Evolutionary conservation across 2,329 filamentous ascomycete genomes (phyloP), one percentile per base, ranked within the genome.

Genomic region (Septoria petroselini): DNA sequence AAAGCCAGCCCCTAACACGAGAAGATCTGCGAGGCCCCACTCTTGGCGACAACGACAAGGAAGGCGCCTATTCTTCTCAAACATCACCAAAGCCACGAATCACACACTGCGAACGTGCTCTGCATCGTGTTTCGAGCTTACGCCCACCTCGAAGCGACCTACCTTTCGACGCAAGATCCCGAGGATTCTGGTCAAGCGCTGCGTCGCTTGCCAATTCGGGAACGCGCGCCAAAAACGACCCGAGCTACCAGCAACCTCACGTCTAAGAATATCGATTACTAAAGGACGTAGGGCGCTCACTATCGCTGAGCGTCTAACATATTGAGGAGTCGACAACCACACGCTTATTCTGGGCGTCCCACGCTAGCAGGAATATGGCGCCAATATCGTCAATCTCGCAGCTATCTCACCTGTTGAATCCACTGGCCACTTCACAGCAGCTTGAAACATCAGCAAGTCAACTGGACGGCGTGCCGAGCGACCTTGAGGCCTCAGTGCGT

Each of bases 401-500:
- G 56, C 59, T 64, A 15, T 71, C 69, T 7, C 67, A 72, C 60
- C 77, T 91, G 60, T 76, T 79, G 5, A 91, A 91, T 56, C 81
- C 86, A 17, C 76, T 91, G 41, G 86, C 84, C 12, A 85, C 85
- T 23, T 73, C 82, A n/a, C 77, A 80, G 27, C 87, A 91, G 68
- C 76, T 93, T 66, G 76, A 64, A 71, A 79, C 62, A 64, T 78
- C 58, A 67, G 77, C 51, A 67, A 83, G 71, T 68, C 81, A 70
- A 67, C 74, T 62, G 68, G 74, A 79, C 61, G 73, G 75, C 38
- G 64, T 91, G 2, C 84, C 87, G 1, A 70, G 72, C 25, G 83
- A 88, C 57, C 73, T 91, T 11, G 85, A 88, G 67, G 83, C 86
- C 64, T 79, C 80, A 55, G 75, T 91, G 55, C 84, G 85, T 61